Percentiles rank a stretch among this genome's conserved stretches.
Conservation (phyloP, 768 basidiomycete species). For the Russula virescens region DNA sequence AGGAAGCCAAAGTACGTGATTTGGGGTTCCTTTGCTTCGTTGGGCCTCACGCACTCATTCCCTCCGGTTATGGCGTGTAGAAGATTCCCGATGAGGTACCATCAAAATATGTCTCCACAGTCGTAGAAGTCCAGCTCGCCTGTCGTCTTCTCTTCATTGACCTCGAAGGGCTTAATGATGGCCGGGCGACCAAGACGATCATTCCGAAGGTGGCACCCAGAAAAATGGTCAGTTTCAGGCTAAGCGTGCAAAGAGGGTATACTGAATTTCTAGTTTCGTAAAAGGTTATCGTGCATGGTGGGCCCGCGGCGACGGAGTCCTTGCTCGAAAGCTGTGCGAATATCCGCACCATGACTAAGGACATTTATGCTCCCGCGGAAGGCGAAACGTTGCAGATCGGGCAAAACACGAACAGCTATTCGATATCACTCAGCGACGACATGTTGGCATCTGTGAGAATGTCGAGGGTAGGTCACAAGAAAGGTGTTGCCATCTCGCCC, state of each 20-base stretch:
- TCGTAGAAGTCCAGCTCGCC: constrained; percentile 71
- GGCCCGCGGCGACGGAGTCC: constrained; percentile 55
- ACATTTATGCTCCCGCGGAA: constrained; percentile 73
- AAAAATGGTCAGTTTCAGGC: constrained; percentile 63
- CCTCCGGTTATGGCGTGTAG: constrained; percentile 36
- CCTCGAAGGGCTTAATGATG: constrained; percentile 95
- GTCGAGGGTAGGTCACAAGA: constrained; percentile 62
- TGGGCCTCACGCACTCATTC: not conserved
- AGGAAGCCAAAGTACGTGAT: constrained; percentile 65
- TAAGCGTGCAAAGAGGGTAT: no score
- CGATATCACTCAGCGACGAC: constrained; percentile 88
- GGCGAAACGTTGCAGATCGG: constrained; percentile 88
- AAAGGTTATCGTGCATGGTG: constrained; percentile 87
- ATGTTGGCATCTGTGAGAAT: constrained; percentile 72
- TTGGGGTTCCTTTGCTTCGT: not conserved
- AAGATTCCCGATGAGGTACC: constrained; percentile 78
- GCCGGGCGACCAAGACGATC: constrained; percentile 93
- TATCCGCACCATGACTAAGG: constrained; percentile 86
- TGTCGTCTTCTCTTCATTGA: constrained; percentile 90
- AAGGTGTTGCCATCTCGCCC: not conserved
- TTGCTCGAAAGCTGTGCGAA: constrained; percentile 78
- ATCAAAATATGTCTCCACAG: constrained; percentile 79
- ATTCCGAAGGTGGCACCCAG: constrained; percentile 94
- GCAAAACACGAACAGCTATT: constrained; percentile 92
- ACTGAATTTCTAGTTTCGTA: constrained; percentile 7